These are phyloP conservation scores for Exophiala lecanii-corni DNA, from an alignment of 2,329 filamentous ascomycete genomes.

Conservation along the genomic window DNA sequence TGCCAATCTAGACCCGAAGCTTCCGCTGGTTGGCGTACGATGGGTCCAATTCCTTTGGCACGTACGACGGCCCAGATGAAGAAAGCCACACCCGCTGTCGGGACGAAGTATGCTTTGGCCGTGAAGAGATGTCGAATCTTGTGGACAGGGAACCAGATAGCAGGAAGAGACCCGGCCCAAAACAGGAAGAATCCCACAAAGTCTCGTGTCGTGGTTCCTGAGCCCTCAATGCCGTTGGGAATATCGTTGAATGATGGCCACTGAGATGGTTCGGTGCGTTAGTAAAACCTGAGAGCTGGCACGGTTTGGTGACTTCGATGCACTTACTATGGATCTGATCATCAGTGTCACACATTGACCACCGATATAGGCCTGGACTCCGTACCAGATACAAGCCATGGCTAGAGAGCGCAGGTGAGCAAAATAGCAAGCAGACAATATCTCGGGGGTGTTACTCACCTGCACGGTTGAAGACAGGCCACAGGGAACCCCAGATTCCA, in stretches of 20 bases:
- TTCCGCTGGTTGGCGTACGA: constrained; percentile 64
- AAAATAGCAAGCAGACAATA: constrained; percentile 40
- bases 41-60: constrained; percentile 77
- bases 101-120: constrained; percentile 80
- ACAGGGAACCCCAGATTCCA: constrained; percentile 55
- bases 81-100: constrained; percentile 75
- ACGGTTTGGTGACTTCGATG: not conserved
- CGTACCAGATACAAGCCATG: constrained; percentile 48
- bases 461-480: constrained; percentile 86
- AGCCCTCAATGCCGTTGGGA: constrained; percentile 62
- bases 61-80: constrained; percentile 82
- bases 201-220: constrained; percentile 62
- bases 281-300: no score
- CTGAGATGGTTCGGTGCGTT: no score
- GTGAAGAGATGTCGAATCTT: constrained; percentile 73
- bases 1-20: constrained; percentile 61
- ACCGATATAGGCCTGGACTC: constrained; percentile 36
- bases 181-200: constrained; percentile 38
- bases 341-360: constrained; percentile 34
- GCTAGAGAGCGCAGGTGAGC: constrained; percentile 58
- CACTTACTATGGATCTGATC: constrained; percentile 30
- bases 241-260: constrained; percentile 42
- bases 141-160: constrained; percentile 30
- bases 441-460: constrained; percentile 72
- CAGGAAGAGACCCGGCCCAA: constrained; percentile 23